Base-by-base conservation (phyloP, 345 rosid species). In the Gossypium mustelinum region DNA sequence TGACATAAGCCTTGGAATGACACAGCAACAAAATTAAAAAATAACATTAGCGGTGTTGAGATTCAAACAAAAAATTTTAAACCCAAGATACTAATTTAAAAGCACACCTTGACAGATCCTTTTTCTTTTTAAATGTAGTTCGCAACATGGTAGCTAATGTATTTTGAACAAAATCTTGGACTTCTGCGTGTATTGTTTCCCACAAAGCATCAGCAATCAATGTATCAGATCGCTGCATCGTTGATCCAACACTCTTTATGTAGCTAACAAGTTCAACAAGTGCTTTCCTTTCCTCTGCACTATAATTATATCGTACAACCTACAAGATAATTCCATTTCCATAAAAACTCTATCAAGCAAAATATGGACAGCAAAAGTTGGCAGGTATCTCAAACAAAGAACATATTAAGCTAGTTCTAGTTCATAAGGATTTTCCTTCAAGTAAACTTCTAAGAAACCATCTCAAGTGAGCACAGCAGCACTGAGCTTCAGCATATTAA, bases 121-220 rank as follows among this genome's bases (percentile, higher is more conserved):
- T 95, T 89, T 95, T 95, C 86, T 90, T 95, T 75, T 98, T 83
- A 79, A 93, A 95, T 70, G 97, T 91, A 74, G 99, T 93, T 73
- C 91, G 88, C 85, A 95, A 78, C 99, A 95, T 95, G 25, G 87
- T 87, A 73, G 99, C 99, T 83, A 95, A 81, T 22, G 93, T 95
- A 84, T 93, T 93, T 76, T 95, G 99, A 74, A 95, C 98, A 87
- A 93, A 95, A 84, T 95, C 98, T 86, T 95, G 99, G 78, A 95
- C 98, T 77, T 95, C 99, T 0, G 97, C 93, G 84, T 95, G 99
- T 85, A 95, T 88, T 48, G 97, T 95, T 85, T 93, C 99, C 99
- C 99, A 95, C 17, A 95, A 87, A 82, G 99, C 94, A 85, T 95
- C 99, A 73, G 97, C 96, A 59, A 95, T 93, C 82, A 93, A 82